Conservation (phyloP, 768 basidiomycete species). For the Pleurotus citrinopileatus region DNA sequence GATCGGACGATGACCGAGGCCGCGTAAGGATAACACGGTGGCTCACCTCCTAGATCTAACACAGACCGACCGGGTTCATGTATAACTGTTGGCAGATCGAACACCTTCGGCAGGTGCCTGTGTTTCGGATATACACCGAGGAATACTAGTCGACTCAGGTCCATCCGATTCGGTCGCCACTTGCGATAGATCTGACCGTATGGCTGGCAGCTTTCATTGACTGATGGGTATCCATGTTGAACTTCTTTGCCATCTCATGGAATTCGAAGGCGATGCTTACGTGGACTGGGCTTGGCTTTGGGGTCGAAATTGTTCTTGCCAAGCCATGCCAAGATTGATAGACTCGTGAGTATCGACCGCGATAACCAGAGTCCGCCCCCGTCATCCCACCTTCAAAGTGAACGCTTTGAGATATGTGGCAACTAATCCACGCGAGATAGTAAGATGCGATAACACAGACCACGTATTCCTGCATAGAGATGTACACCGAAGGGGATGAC, state of each 20-base stretch:
- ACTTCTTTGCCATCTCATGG: neutral
- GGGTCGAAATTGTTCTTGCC: neutral
- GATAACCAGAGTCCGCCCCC: neutral
- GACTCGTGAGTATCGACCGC: slow-evolving; percentile 4
- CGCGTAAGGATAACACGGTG: neutral
- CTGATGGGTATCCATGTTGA: neutral
- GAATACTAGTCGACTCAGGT: neutral
- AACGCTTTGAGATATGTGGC: neutral
- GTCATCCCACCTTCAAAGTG: neutral
- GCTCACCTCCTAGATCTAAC: too few species aligned
- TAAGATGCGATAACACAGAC: too few species aligned
- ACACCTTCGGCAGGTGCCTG: neutral
- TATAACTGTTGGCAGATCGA: neutral
- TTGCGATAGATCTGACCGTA: neutral
- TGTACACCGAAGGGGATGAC: too few species aligned
- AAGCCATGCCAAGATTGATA: slow-evolving; percentile 7
- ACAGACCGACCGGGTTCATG: neutral
- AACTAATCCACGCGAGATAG: too few species aligned
- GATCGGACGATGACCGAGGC: neutral
- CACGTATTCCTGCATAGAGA: too few species aligned
- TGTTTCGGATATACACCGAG: neutral
- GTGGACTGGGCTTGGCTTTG: slow-evolving; percentile 8
- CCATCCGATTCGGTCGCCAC: neutral
- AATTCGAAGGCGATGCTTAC: slow-evolving; percentile 2
- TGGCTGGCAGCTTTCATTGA: neutral